Evolutionary conservation across 208 protist species (phyloP), one percentile per base, ranked within the genome.

Genomic region (Acanthamoeba sp.): DNA sequence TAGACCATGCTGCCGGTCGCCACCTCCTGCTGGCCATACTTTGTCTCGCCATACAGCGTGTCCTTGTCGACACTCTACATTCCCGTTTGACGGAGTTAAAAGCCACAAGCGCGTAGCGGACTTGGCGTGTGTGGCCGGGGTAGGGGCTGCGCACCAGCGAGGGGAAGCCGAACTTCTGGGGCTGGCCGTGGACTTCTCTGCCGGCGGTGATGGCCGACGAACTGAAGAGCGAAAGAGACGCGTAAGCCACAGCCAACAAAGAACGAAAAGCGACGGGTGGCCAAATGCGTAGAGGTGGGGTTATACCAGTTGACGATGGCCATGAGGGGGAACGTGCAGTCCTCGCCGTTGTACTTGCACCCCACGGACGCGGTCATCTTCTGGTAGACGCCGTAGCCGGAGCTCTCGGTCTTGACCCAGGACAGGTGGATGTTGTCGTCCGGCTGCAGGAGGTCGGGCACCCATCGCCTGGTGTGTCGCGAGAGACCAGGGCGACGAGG

Each of bases 141-240:
- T n/a, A n/a, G n/a, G n/a, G n/a, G n/a, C n/a, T 64, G 2, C 64
- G 5, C 22, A 73, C 38, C 22, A 89, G 48, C n/a, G 82, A 42
- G 1, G 85, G 85, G 85, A 91, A 91, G 85, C 85, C 85, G 62
- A 73, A 91, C 85, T 91, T 91, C 55, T 69, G 62, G 22, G 85
- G 85, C 85, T 91, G 85, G 85, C 85, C 85, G 38, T 76, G 57
- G 22, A 91, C 62, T 32, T 91, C 85, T 1, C 85, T 14, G 18
- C 85, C 85, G 12, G 85, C 85, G 12, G 52, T 91, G 85, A 91
- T 59, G 18, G 85, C 57, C 73, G 73, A 84, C 34, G 73, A 84
- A 52, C 73, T 84, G 45, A 6, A 6, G 2, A 14, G 45, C 45
- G 18, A 14, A 14, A n/a, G n/a, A n/a, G n/a, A n/a, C n/a, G n/a